Base-by-base conservation (phyloP, 768 basidiomycete genomes). In the Lactifluus volemus region DNA sequence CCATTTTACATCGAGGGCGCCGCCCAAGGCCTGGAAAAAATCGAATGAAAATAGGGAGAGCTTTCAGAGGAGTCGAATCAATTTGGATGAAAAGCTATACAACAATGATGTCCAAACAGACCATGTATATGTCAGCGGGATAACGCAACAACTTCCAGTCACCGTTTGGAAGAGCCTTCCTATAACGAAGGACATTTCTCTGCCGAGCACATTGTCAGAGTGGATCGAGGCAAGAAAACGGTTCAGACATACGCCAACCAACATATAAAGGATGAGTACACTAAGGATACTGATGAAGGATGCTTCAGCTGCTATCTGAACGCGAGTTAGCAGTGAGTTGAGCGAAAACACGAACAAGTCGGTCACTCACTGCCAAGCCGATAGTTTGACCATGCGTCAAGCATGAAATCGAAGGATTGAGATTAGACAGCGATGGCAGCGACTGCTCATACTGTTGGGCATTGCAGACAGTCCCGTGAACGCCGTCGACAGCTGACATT, bases 71-170 rank as follows among this genome's bases (percentile, higher is more conserved):
- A 52, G 2, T 68, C 70, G 12, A 12, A 25, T 49, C 30, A 63
- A 39, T 21, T 32, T 6, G 30, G 38, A 8, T 8, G 21, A 11
- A n/a, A 39, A 45, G 8, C 21, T 8, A 0, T 25, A n/a, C 30
- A 21, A 7, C 5, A 5, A 12, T 5, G 12, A 19, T 30, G 19
- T 5, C 6, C 8, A 47, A 21, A 53, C 67, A 49, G 42, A 76
- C 77, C 72, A 79, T 75, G 48, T 78, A 72, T 6, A 76, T 66
- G 63, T 79, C 77, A 58, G 74, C 70, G 3, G 76, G 76, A 45
- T 69, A 67, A 57, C 68, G 71, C 29, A 78, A 66, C 8, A 76
- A 61, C 19, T 52, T 52, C 63, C 59, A 56, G 11, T 30, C 38
- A 15, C 60, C 59, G 2, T 38, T 32, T 10, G 55, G 49, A 11